These are phyloP conservation scores for Funneliformis caledonium DNA, from an alignment of 371 early-diverging fungal genomes.

Conservation along the genomic window DNA sequence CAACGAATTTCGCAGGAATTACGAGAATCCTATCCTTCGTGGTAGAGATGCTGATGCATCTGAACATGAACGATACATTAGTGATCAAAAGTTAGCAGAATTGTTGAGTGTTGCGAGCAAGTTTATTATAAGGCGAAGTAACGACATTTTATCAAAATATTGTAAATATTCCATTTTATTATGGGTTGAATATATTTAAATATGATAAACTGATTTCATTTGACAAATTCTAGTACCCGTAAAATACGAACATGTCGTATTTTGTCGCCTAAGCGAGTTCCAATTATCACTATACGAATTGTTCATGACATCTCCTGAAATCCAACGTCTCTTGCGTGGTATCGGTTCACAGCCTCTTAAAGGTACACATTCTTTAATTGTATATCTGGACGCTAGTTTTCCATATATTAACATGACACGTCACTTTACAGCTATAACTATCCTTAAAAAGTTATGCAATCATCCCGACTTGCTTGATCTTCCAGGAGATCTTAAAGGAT, in stretches of 20 bases:
- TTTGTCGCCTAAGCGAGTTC: constrained; percentile 79
- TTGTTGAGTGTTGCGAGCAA: constrained; percentile 85
- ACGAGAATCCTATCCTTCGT: constrained; percentile 90
- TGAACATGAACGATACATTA: constrained; percentile 76
- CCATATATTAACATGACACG: neutral
- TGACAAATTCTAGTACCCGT: constrained; percentile 70
- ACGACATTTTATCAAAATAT: constrained; percentile 94
- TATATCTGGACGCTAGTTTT: neutral
- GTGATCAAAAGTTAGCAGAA: constrained; percentile 87
- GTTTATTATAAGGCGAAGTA: constrained; percentile 95
- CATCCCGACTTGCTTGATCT: constrained; percentile 85
- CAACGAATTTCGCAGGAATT: constrained; percentile 88
- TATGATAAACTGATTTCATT: constrained; percentile 5
- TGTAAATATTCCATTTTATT: constrained; percentile 55
- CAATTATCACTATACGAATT: constrained; percentile 84
- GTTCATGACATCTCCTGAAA: constrained; percentile 79
- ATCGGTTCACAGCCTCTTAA: constrained; percentile 74
- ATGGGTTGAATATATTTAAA: neutral
- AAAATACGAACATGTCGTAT: constrained; percentile 97
- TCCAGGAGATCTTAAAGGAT: constrained; percentile 70
- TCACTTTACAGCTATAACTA: constrained; percentile 74
- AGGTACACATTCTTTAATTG: constrained; percentile 41
- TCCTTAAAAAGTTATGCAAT: constrained; percentile 94
- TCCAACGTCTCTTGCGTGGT: constrained; percentile 69
- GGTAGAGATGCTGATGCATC: constrained; percentile 93